Evolutionary conservation across 192 early-diverging fungal genomes (phyloP).

Genomic region (Coemansia umbellata): DNA sequence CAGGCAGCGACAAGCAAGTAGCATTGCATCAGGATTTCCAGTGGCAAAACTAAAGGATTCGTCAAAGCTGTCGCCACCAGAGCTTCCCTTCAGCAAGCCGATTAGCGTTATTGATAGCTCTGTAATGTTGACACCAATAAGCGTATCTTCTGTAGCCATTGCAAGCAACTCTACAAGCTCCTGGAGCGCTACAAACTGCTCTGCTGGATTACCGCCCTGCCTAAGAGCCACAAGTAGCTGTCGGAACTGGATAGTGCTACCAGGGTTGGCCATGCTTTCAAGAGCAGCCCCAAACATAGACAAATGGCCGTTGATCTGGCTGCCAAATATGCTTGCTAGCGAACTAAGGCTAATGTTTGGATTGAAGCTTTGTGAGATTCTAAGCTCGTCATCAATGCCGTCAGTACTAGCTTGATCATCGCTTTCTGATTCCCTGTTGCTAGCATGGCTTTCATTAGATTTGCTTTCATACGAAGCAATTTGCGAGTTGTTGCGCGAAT

Average conservation of each 20-base stretch:
- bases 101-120: slow-evolving; percentile 68
- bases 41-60: slow-evolving; percentile 13
- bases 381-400: neutral
- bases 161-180: slow-evolving; percentile 73
- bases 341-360: neutral
- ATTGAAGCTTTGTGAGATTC: neutral
- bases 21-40: slow-evolving; percentile 71
- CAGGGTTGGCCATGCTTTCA: slow-evolving; percentile 12
- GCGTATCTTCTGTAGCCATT: slow-evolving; percentile 70
- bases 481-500: no score
- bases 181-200: slow-evolving; percentile 82
- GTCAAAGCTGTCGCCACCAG: slow-evolving; percentile 38
- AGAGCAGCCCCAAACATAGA: slow-evolving; percentile 13
- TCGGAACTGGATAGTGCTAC: slow-evolving; percentile 49
- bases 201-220: slow-evolving; percentile 54
- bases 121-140: slow-evolving; percentile 62
- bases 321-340: slow-evolving; percentile 2
- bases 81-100: slow-evolving; percentile 57
- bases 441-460: neutral
- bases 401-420: neutral
- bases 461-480: no score
- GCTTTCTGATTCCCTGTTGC: neutral
- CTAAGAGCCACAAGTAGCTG: slow-evolving; percentile 61
- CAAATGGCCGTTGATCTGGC: neutral
- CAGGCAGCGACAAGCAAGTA: slow-evolving; percentile 87